phyloP scores from a whole-genome alignment of 768 basidiomycete genomes.

The Favolaschia claudopus region DNA sequence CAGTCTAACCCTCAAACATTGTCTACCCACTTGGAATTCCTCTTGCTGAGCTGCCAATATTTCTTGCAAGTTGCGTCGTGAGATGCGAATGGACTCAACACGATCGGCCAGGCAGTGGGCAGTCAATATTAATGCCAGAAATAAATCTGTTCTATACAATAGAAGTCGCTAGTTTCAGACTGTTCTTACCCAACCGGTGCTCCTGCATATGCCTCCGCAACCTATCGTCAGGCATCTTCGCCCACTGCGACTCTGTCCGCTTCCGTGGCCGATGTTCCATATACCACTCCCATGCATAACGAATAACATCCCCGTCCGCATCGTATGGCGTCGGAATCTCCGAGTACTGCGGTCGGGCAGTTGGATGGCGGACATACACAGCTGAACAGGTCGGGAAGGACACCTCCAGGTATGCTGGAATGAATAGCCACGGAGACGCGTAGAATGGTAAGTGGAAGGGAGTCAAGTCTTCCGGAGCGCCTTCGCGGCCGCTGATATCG shows the following conservation, averaged over 20 bases:
- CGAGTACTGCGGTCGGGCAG: conserved; percentile 93
- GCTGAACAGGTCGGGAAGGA: conserved; percentile 90
- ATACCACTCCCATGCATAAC: conserved; percentile 97
- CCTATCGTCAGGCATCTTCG: conserved; percentile 74
- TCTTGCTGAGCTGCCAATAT: no score
- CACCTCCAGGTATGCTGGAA: conserved; percentile 89
- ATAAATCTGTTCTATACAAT: neutral
- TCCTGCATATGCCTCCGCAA: conserved; percentile 45
- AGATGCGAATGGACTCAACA: no score
- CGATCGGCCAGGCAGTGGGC: no score
- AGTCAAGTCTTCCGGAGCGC: conserved; percentile 47
- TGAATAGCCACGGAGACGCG: conserved; percentile 91
- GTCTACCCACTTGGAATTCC: no score
- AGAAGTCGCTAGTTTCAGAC: conserved; percentile 17
- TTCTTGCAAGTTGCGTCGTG: no score
- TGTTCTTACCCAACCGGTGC: conserved; percentile 14
- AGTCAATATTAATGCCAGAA: no score
- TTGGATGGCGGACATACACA: conserved; percentile 94
- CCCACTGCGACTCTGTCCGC: conserved; percentile 67
- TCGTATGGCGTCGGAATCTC: conserved; percentile 97
- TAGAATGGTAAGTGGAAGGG: conserved; percentile 88
- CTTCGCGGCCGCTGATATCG: conserved; percentile 24
- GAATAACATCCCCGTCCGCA: conserved; percentile 92
- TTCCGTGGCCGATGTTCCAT: conserved; percentile 72
- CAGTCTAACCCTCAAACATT: no score